Conservation (phyloP, 805 yeast species). For the Pichia manshurica region DNA sequence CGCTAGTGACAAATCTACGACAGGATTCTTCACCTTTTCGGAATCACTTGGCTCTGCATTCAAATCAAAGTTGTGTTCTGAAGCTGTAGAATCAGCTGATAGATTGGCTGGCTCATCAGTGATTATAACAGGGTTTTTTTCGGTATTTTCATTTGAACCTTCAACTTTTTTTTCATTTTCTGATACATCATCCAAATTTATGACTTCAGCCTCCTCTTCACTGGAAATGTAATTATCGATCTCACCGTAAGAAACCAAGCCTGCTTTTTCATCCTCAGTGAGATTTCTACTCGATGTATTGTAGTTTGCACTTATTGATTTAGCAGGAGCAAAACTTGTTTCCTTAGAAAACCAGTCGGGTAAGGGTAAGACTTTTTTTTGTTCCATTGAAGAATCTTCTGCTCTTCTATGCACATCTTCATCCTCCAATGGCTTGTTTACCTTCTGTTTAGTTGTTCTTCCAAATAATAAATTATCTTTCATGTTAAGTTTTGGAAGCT, state of each 20-base stretch:
- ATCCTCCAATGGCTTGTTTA: neutral
- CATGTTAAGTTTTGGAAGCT: conserved; percentile 15
- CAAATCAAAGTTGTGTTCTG: too few relatives aligned
- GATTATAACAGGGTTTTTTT: too few relatives aligned
- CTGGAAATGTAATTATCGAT: conserved; percentile 29
- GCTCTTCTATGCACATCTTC: conserved; percentile 4
- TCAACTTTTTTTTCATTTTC: neutral
- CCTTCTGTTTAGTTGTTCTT: neutral
- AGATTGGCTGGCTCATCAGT: too few relatives aligned
- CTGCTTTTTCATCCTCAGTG: conserved; percentile 41
- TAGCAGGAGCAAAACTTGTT: conserved; percentile 17
- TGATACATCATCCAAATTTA: neutral
- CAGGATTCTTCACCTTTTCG: too few relatives aligned
- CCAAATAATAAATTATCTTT: conserved; percentile 15
- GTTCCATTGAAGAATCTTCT: conserved; percentile 24
- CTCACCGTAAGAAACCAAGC: conserved; percentile 47
- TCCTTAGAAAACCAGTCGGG: conserved; percentile 32
- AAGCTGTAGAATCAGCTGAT: too few relatives aligned
- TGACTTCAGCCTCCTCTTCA: conserved; percentile 8
- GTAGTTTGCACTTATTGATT: neutral
- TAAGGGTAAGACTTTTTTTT: conserved; percentile 16
- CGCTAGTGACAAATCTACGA: too few relatives aligned
- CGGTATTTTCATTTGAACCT: neutral
- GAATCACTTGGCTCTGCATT: too few relatives aligned
- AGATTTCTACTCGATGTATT: neutral